Evolutionary conservation across 2,329 filamentous ascomycete genomes (phyloP), one percentile per base, ranked within the genome.

Genomic region (Aspergillus aculeatus): DNA sequence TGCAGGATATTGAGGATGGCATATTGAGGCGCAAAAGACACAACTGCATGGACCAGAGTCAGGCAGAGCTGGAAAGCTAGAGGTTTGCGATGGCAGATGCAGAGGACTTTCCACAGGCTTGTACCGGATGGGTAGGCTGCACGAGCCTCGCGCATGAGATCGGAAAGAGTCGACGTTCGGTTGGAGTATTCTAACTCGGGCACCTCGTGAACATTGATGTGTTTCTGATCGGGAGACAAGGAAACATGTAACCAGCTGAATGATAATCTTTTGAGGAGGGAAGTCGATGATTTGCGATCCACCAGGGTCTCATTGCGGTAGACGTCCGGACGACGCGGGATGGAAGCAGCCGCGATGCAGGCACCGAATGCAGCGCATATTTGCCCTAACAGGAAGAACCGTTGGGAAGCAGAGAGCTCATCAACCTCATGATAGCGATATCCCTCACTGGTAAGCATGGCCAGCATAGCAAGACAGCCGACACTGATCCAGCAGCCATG

Each of bases 201-300:
- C 1, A 55, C 11, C 10, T 47, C 16, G 9, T 47, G 16, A 16
- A 48, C 14, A 5, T 55, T n/a, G 1, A 55, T 41, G 21, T 35
- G 26, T 29, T 31, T 48, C 26, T 24, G 53, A 29, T 41, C 26
- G 4, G 53, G n/a, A 32, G 41, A 32, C 9, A 55, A 26, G 10
- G 47, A 31, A 6, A 31, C 11, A 12, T 47, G 16, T 2, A 48
- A 19, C 53, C 53, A 55, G 12, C 53, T 41, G 16, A 55, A 55
- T 12, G 47, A 48, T 14, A 55, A 19, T 23, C 41, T 41, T 24
- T 48, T 31, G n/a, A 55, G 41, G 10, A 55, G 32, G 9, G 53
- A 23, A 31, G 53, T 48, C 26, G 53, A 55, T 32, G 26, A 29
- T 32, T 48, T 55, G 41, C 53, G 53, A 48, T 55, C 53, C 41